A percentile compares a stretch with the other conserved stretches of the same genome.
Evolutionary conservation across 306 rosid genomes (phyloP).

Genomic region (Prunus salicina): DNA sequence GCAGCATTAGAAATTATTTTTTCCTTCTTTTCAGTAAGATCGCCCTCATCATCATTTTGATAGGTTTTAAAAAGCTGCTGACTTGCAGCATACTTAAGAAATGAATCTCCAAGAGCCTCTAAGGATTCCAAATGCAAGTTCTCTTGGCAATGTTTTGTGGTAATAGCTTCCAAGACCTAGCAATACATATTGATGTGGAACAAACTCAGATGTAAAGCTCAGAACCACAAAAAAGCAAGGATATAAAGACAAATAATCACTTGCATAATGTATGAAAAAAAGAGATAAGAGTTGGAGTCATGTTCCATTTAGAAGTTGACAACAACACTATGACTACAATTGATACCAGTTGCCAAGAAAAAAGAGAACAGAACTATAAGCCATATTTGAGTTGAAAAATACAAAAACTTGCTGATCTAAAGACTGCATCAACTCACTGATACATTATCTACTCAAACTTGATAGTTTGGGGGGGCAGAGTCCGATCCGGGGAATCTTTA

Average conservation of each 20-base stretch:
- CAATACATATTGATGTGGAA: conserved; percentile 5
- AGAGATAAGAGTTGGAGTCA: no score
- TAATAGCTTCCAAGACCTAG: conserved; percentile 82
- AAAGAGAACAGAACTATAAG: no score
- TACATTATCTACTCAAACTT: no score
- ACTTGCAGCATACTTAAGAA: conserved; percentile 66
- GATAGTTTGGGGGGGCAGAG: no score
- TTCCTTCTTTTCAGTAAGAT: conserved; percentile 52
- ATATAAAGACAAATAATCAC: not conserved
- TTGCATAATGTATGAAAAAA: no score
- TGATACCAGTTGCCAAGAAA: no score
- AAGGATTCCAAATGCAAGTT: conserved; percentile 66
- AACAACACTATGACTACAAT: no score
- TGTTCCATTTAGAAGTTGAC: no score
- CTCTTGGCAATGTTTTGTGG: conserved; percentile 64
- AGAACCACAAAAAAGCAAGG: not conserved
- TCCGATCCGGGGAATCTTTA: no score
- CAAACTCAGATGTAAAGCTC: conserved; percentile 1
- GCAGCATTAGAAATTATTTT: conserved; percentile 64
- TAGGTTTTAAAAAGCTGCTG: conserved; percentile 52
- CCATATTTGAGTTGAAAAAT: no score
- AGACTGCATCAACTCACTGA: no score
- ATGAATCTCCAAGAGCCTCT: conserved; percentile 89
- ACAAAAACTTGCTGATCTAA: no score
- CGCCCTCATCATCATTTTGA: conserved; percentile 64